Conservation (phyloP, 1,139 yeast genomes). For the Lodderomyces beijingensis region DNA sequence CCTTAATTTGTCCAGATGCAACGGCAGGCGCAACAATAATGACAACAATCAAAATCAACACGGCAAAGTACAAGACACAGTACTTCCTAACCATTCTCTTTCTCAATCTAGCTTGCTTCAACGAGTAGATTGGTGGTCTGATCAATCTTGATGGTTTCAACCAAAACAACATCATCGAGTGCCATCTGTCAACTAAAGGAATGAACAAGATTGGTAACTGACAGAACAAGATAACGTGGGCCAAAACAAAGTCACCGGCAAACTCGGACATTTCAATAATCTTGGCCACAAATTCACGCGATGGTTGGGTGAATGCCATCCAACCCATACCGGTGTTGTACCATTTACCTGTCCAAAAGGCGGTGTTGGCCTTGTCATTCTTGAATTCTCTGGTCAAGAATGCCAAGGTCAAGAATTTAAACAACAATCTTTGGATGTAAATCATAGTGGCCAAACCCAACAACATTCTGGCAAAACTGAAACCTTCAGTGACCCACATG, state of each 20-base stretch:
- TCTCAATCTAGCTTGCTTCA: constrained; percentile 95
- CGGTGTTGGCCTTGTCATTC: constrained; percentile 94
- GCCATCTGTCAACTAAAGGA: constrained; percentile 96
- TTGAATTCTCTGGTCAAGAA: constrained; percentile 94
- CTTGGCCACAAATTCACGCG: constrained; percentile 94
- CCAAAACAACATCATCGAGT: constrained; percentile 98
- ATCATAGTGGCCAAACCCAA: constrained; percentile 82
- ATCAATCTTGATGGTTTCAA: constrained; percentile 96
- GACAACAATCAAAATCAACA: constrained; percentile 67
- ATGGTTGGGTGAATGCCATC: constrained; percentile 95
- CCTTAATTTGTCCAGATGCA: constrained; percentile 44
- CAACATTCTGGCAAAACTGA: constrained; percentile 82
- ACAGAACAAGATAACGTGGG: constrained; percentile 80
- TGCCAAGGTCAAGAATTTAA: constrained; percentile 77
- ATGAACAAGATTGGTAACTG: constrained; percentile 84
- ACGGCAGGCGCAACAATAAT: constrained; percentile 92
- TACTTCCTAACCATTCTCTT: constrained; percentile 98
- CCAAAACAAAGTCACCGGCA: constrained; percentile 93
- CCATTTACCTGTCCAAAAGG: constrained; percentile 99
- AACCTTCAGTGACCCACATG: constrained; percentile 97
- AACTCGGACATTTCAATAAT: constrained; percentile 91
- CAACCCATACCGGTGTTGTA: constrained; percentile 91
- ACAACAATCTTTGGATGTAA: constrained; percentile 81
- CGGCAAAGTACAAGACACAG: constrained; percentile 71
- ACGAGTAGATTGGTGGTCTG: constrained; percentile 96